These are phyloP conservation scores for Blastomyces gilchristii DNA, from an alignment of 2,329 filamentous ascomycete genomes.

Conservation along the genomic window DNA sequence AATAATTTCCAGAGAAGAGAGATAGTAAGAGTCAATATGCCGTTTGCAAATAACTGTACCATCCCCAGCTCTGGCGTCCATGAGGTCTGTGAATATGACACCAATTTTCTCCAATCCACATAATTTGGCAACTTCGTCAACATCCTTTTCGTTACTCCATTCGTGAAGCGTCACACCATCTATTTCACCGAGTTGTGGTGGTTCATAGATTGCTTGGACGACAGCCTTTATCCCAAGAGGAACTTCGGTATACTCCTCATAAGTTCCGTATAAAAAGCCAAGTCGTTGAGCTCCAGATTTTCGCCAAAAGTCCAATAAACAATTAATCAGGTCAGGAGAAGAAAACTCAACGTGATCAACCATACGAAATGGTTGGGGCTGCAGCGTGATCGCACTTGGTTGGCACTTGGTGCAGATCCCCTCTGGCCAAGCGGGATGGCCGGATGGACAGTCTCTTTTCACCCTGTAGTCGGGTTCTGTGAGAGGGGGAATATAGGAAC, in stretches of 20 bases:
- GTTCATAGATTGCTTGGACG: conserved; percentile 94
- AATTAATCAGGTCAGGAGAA: conserved; percentile 70
- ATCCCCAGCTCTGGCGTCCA: conserved; percentile 70
- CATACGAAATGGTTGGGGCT: conserved; percentile 90
- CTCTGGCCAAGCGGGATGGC: conserved; percentile 86
- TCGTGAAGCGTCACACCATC: conserved; percentile 78
- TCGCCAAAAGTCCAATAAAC: conserved; percentile 87
- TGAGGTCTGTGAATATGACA: conserved; percentile 86
- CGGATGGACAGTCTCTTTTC: conserved; percentile 77
- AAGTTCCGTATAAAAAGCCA: conserved; percentile 83
- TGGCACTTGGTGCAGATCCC: conserved; percentile 98
- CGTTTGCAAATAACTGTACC: conserved; percentile 89
- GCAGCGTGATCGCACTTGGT: conserved; percentile 88
- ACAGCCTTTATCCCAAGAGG: conserved; percentile 90
- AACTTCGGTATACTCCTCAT: conserved; percentile 83
- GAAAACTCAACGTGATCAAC: conserved; percentile 98
- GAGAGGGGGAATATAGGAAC: conserved; percentile 90
- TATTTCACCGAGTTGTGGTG: conserved; percentile 76
- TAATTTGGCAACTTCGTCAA: conserved; percentile 67
- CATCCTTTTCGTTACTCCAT: conserved; percentile 74
- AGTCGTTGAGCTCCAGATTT: conserved; percentile 72
- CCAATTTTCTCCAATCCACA: conserved; percentile 85
- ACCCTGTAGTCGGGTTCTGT: conserved; percentile 90
- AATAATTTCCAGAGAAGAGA: conserved; percentile 82
- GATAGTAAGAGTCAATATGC: conserved; percentile 87